These are phyloP conservation scores for Nyctanthes arbortristis DNA, from an alignment of 257 asterid genomes.

Conservation along the genomic window DNA sequence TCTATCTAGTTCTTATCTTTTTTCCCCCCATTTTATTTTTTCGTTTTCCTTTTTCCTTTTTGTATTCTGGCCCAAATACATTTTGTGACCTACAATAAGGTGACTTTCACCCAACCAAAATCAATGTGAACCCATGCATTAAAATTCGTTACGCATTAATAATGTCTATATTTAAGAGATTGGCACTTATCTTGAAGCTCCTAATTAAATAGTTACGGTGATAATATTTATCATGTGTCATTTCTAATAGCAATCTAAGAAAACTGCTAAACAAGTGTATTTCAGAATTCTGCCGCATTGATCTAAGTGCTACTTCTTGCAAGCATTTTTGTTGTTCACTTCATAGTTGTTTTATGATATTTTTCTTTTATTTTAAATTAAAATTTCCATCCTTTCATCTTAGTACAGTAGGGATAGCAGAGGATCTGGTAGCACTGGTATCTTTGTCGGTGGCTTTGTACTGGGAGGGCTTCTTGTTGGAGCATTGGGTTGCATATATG, in stretches of 20 bases:
- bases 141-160: background rate
- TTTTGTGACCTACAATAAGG: background rate
- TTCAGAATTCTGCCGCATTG: background rate
- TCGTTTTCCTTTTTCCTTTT: background rate
- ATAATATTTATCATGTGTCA: background rate
- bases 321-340: background rate
- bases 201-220: background rate
- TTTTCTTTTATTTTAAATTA: no score
- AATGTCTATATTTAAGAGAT: background rate
- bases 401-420: conserved; percentile 34
- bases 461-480: conserved; percentile 49
- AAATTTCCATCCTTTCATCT: conserved; percentile 14
- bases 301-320: background rate
- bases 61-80: background rate
- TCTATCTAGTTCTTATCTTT: no score
- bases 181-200: background rate
- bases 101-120: no score
- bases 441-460: conserved; percentile 47
- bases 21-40: no score
- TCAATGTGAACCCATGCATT: no score
- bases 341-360: background rate
- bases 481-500: conserved; percentile 47
- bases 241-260: background rate
- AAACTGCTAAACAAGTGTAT: background rate
- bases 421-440: conserved; percentile 32